Conservation (phyloP, 2,329 filamentous ascomycete species). For the Botryosphaeria dothidea region DNA sequence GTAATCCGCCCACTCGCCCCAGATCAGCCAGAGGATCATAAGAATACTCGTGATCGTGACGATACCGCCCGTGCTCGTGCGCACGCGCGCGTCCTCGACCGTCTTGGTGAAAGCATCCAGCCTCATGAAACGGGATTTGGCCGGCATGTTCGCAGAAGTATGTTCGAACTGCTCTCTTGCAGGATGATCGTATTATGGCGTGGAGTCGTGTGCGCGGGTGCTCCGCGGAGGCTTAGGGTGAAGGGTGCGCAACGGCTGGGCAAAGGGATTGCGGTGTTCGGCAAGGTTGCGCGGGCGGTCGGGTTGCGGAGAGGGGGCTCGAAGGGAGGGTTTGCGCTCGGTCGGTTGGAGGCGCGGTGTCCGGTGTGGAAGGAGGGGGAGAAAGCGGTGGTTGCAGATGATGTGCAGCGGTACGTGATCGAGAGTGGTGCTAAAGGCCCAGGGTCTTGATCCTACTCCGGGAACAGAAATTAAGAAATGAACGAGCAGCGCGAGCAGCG, state of each 20-base stretch:
- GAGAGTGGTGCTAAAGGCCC: not conserved
- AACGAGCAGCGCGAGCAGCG: not conserved
- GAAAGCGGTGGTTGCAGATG: not conserved
- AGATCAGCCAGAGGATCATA: conserved; percentile 82
- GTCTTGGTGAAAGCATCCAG: conserved; percentile 99
- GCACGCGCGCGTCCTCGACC: conserved; percentile 94
- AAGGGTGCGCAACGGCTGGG: not conserved
- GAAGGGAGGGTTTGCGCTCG: not conserved
- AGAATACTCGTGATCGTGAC: conserved; percentile 90
- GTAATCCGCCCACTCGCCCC: conserved; percentile 97
- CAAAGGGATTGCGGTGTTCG: not conserved
- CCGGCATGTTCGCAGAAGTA: conserved; percentile 69
- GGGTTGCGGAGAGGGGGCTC: not conserved
- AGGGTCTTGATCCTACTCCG: not conserved
- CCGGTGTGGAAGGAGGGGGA: not conserved
- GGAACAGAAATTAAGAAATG: not conserved
- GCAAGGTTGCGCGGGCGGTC: not conserved
- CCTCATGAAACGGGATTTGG: conserved; percentile 91
- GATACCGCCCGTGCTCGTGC: conserved; percentile 92
- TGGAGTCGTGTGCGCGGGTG: not conserved
- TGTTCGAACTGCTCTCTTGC: too few relatives aligned
- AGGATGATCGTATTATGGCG: too few relatives aligned
- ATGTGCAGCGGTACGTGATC: not conserved
- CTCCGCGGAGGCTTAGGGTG: not conserved
- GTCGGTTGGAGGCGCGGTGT: not conserved